Conservation (phyloP, 2,329 filamentous ascomycete species). For the Aspergillus sp. region DNA sequence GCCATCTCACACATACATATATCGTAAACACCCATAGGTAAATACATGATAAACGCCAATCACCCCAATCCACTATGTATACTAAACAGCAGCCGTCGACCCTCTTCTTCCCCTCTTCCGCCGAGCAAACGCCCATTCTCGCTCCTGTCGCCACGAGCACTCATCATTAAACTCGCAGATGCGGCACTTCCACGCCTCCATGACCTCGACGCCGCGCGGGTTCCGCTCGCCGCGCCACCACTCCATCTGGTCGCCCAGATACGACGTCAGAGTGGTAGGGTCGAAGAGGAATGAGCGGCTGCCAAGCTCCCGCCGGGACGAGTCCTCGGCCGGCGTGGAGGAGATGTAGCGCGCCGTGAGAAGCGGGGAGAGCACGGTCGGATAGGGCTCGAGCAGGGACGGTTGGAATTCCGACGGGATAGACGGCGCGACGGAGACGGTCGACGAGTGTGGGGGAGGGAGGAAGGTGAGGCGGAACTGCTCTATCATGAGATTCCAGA, state of each 20-base stretch:
- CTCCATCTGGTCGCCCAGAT: conserved; percentile 68
- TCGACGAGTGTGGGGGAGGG: conserved; percentile 9
- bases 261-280: conserved; percentile 59
- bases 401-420: conserved; percentile 36
- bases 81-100: conserved; percentile 1
- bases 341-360: conserved; percentile 46
- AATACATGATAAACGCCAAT: no score
- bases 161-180: conserved; percentile 77
- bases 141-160: conserved; percentile 74
- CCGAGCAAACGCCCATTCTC: conserved; percentile 59
- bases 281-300: conserved; percentile 67
- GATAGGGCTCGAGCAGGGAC: conserved; percentile 32
- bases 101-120: conserved; percentile 29
- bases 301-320: conserved; percentile 46
- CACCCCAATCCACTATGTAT: background rate
- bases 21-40: no score
- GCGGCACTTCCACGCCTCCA: conserved; percentile 86
- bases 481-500: conserved; percentile 64
- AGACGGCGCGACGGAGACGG: conserved; percentile 25
- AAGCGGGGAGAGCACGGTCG: conserved; percentile 44
- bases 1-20: background rate
- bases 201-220: conserved; percentile 72
- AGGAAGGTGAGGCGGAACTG: conserved; percentile 57
- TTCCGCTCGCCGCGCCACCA: conserved; percentile 83
- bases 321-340: conserved; percentile 27